phyloP scores from a whole-genome alignment of 345 rosid genomes.

The Excoecaria agallocha region DNA sequence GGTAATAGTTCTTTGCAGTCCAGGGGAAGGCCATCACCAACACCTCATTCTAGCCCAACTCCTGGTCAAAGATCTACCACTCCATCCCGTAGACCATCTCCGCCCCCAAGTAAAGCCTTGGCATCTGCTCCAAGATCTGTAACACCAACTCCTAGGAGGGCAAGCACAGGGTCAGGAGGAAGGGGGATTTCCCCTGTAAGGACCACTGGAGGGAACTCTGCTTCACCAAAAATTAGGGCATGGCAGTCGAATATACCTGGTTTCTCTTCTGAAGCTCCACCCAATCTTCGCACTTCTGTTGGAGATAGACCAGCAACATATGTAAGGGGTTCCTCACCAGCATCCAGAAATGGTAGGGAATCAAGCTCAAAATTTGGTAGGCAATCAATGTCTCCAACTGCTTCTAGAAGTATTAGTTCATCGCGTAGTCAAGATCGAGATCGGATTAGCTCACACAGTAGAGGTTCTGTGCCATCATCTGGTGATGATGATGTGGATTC shows the following conservation, averaged over 20 bases:
- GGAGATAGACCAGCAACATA: constrained; percentile 91
- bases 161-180: constrained; percentile 63
- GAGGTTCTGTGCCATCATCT: constrained; percentile 86
- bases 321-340: constrained; percentile 96
- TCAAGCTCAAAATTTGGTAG: constrained; percentile 51
- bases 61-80: constrained; percentile 49
- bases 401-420: constrained; percentile 84
- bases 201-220: constrained; percentile 72
- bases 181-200: constrained; percentile 80
- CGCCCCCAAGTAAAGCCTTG: constrained; percentile 67
- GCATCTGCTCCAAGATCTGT: constrained; percentile 62
- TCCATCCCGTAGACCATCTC: constrained; percentile 72
- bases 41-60: constrained; percentile 68
- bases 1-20: constrained; percentile 57
- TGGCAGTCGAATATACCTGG: constrained; percentile 96
- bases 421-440: constrained; percentile 90
- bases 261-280: constrained; percentile 93
- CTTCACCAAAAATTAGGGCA: constrained; percentile 83
- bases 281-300: constrained; percentile 94
- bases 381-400: constrained; percentile 94
- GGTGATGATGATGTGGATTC: constrained; percentile 88
- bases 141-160: constrained; percentile 76
- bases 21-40: constrained; percentile 82
- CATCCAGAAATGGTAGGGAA: constrained; percentile 85
- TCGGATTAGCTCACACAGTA: constrained; percentile 71